These are phyloP conservation scores for Saccharomyces uvarum DNA, from an alignment of 1,139 yeast genomes.

Conservation along the genomic window DNA sequence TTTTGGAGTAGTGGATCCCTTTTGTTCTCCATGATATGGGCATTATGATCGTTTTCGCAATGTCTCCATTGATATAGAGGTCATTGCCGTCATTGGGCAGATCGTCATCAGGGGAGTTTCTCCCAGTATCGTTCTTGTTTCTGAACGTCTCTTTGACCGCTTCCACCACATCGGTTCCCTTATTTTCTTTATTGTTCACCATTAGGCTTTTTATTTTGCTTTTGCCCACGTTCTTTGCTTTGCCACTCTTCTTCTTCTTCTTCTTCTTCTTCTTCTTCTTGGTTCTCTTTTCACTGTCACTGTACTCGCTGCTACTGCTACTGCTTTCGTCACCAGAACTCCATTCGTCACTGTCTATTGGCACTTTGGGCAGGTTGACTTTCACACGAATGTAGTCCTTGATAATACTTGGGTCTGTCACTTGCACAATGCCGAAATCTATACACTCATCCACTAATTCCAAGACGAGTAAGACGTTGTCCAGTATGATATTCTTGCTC, in stretches of 20 bases:
- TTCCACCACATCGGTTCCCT: conserved; percentile 9
- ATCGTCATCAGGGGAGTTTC: conserved; percentile 12
- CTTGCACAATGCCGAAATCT: conserved; percentile 67
- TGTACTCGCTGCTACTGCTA: conserved; percentile 12
- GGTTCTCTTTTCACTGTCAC: conserved; percentile 17
- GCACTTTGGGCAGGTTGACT: conserved; percentile 18
- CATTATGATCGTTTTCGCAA: conserved; percentile 64
- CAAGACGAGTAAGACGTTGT: conserved; percentile 60
- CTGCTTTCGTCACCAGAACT: conserved; percentile 18
- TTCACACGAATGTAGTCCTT: conserved; percentile 55
- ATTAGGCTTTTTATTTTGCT: conserved; percentile 2
- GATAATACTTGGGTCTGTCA: conserved; percentile 63
- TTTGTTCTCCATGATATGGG: conserved; percentile 77
- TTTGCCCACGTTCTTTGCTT: not conserved
- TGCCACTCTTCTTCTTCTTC: conserved; percentile 6
- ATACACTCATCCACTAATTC: conserved; percentile 67
- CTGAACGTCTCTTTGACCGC: conserved; percentile 1
- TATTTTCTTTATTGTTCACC: conserved; percentile 4
- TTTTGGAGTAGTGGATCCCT: conserved; percentile 68
- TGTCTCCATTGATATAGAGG: conserved; percentile 48
- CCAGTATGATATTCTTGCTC: conserved; percentile 53
- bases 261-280: conserved; percentile 9
- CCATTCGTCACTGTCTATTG: conserved; percentile 8
- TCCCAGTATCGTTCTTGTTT: conserved; percentile 1
- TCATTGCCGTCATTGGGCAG: conserved; percentile 22